These are phyloP conservation scores for Venturia effusa DNA, from an alignment of 2,329 filamentous ascomycete species.

Conservation along the genomic window DNA sequence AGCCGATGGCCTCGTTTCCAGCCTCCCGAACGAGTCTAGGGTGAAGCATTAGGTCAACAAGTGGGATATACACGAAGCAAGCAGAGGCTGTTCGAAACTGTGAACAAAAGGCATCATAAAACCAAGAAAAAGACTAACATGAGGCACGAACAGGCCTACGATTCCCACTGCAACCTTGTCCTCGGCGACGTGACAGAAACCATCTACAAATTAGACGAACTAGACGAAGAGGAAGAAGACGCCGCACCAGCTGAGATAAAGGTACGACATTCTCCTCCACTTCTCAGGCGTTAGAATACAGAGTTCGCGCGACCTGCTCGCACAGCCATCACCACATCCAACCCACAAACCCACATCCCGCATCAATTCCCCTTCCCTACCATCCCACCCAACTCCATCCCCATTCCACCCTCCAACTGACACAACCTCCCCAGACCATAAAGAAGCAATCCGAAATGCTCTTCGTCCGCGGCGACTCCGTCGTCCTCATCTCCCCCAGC, in stretches of 20 bases:
- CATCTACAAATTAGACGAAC: conserved; percentile 85
- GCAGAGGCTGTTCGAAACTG: neutral
- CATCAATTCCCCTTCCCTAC: too few species aligned
- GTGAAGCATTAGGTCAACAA: neutral
- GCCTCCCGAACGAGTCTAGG: too few species aligned
- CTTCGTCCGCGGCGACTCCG: conserved; percentile 77
- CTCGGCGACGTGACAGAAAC: conserved; percentile 96
- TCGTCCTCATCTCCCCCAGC: conserved; percentile 36
- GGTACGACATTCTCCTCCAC: neutral
- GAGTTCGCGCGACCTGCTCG: too few species aligned
- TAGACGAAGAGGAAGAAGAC: conserved; percentile 60
- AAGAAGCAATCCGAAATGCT: conserved; percentile 98
- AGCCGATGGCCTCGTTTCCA: too few species aligned
- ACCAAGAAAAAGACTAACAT: neutral
- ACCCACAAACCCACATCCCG: too few species aligned
- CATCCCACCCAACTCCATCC: too few species aligned
- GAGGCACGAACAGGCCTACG: conserved; percentile 63
- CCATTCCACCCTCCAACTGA: too few species aligned
- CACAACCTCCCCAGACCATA: conserved; percentile 54
- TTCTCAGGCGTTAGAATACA: neutral
- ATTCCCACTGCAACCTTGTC: conserved; percentile 95
- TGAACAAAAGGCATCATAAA: neutral
- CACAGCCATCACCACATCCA: too few species aligned
- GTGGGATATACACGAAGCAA: neutral
- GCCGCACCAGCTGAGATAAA: neutral